Percentiles rank a stretch among this genome's conserved stretches.
Conservation (phyloP, 257 asterid species). For the Cruciata laevipes region DNA sequence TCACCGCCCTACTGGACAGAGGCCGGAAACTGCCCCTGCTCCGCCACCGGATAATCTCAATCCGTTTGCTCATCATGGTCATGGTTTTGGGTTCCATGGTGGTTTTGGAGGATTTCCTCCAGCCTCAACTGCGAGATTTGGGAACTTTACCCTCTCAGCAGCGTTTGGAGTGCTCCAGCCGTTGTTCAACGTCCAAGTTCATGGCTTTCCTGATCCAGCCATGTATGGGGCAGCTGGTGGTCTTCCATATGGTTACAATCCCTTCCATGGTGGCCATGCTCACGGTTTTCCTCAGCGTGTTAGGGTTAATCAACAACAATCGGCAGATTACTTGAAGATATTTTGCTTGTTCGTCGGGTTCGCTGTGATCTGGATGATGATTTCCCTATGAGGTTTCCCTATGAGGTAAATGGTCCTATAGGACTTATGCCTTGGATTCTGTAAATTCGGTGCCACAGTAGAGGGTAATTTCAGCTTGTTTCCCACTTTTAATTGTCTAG, state of each 20-base stretch:
- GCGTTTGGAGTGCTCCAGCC: conserved; percentile 45
- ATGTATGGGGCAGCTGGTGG: conserved; percentile 62
- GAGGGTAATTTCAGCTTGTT: not conserved
- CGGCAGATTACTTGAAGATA: conserved; percentile 59
- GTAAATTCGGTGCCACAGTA: conserved; percentile 13
- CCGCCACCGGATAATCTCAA: conserved; percentile 34
- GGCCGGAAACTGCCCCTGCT: conserved; percentile 43
- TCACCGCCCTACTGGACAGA: conserved; percentile 39
- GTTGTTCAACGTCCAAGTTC: conserved; percentile 39
- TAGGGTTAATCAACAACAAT: conserved; percentile 52
- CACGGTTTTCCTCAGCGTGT: conserved; percentile 42
- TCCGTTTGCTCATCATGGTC: conserved; percentile 22
- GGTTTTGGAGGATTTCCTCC: conserved; percentile 42
- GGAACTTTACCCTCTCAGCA: conserved; percentile 38
- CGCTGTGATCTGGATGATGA: conserved; percentile 52
- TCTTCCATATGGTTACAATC: conserved; percentile 45
- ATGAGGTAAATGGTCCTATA: conserved; percentile 30
- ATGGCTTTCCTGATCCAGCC: conserved; percentile 35
- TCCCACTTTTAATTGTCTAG: not conserved
- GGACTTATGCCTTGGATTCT: conserved; percentile 16
- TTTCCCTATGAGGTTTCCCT: conserved; percentile 54
- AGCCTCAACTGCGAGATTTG: conserved; percentile 32
- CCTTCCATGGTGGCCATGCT: conserved; percentile 45
- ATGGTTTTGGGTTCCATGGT: conserved; percentile 29
- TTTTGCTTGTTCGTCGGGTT: conserved; percentile 48